A percentile compares a stretch with the other conserved stretches of the same genome.
Conservation (phyloP, 2,329 filamentous ascomycete species). For the Cordyceps pruinosa region DNA sequence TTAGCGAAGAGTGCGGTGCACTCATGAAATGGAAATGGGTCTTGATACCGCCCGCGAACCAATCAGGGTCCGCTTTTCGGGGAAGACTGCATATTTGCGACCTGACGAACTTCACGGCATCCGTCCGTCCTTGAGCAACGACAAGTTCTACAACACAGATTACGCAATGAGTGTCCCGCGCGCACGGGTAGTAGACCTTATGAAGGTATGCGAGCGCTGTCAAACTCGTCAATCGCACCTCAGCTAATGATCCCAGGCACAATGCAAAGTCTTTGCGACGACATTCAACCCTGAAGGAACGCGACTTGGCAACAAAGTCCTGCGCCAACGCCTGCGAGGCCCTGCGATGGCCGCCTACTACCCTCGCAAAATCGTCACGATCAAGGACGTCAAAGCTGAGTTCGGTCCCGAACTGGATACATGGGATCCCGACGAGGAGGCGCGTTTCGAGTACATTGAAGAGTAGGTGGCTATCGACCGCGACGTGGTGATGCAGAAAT, state of each 20-base stretch:
- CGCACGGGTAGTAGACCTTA: constrained; percentile 59
- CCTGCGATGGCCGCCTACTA: constrained; percentile 82
- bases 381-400: constrained; percentile 65
- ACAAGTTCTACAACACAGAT: background rate
- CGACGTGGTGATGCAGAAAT: background rate
- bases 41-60: background rate
- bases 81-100: background rate
- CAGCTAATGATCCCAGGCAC: constrained; percentile 48
- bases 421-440: constrained; percentile 69
- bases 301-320: constrained; percentile 83
- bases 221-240: background rate
- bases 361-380: constrained; percentile 63
- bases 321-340: constrained; percentile 83
- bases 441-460: constrained; percentile 68
- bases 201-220: constrained; percentile 54
- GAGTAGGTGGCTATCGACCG: constrained; percentile 38
- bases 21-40: too few relatives aligned
- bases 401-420: constrained; percentile 61
- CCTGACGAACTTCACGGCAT: constrained; percentile 13
- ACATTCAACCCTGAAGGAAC: constrained; percentile 80
- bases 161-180: constrained; percentile 56
- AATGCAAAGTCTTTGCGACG: constrained; percentile 86
- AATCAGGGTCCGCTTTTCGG: background rate
- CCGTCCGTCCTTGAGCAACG: background rate
- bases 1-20: background rate